A percentile compares a stretch with the other conserved stretches of the same genome.
Conservation (phyloP, 306 rosid species). For the Oxytropis ochrocephala region DNA sequence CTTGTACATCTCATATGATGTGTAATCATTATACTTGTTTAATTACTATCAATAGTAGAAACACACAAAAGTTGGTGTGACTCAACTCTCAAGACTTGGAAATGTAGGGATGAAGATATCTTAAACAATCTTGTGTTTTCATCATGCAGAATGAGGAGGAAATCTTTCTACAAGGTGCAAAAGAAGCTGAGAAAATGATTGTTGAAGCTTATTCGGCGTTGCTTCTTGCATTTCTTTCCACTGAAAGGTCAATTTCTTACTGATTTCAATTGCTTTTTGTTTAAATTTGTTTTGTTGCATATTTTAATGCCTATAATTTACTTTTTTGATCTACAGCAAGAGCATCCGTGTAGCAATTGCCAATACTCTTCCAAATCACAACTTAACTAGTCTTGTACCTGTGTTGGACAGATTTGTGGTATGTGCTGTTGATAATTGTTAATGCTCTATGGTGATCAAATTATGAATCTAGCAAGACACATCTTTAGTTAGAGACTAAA, state of each 20-base stretch:
- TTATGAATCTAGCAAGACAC: background rate
- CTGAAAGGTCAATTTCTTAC: slow-evolving; percentile 35
- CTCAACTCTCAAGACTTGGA: background rate
- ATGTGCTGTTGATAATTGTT: slow-evolving; percentile 16
- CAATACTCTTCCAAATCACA: slow-evolving; percentile 48
- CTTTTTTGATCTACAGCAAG: slow-evolving; percentile 29
- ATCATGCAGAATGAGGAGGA: slow-evolving; percentile 71
- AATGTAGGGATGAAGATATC: background rate
- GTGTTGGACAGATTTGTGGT: slow-evolving; percentile 99
- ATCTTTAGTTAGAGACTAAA: background rate
- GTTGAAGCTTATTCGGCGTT: slow-evolving; percentile 48
- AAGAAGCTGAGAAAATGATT: slow-evolving; percentile 81
- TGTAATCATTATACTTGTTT: background rate
- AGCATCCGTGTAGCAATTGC: slow-evolving; percentile 41
- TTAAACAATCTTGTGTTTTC: slow-evolving; percentile 22
- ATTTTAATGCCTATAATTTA: background rate
- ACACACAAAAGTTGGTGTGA: background rate
- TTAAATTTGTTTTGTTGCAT: background rate
- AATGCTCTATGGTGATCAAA: slow-evolving; percentile 3
- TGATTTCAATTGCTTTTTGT: background rate
- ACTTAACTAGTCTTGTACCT: slow-evolving; percentile 72
- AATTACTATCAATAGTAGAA: background rate
- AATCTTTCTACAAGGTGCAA: slow-evolving; percentile 76
- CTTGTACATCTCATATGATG: slow-evolving; percentile 3
- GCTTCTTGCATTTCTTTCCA: slow-evolving; percentile 52